phyloP scores from a whole-genome alignment of 2,329 filamentous ascomycete genomes.

The Penicillium sp. region DNA sequence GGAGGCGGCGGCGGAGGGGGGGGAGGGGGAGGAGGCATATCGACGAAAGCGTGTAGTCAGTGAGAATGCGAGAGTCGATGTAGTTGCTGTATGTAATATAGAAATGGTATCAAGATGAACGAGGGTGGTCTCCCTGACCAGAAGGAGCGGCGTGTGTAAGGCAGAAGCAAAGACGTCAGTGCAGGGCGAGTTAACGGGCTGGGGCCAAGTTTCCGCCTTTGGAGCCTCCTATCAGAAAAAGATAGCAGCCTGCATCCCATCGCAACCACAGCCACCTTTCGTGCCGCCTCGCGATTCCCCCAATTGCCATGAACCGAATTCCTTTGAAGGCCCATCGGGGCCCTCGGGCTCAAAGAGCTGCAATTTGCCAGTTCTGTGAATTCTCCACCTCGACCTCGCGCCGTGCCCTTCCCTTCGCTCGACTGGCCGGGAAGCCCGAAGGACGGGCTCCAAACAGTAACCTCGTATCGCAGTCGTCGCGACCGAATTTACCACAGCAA shows the following conservation, averaged over 20 bases:
- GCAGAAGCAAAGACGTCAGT: conserved; percentile 37
- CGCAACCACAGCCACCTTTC: conserved; percentile 9
- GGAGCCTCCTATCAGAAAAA: conserved; percentile 29
- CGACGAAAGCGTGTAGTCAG: conserved; percentile 24
- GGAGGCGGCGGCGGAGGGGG: conserved; percentile 75
- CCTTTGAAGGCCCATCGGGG: conserved; percentile 38
- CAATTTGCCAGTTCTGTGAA: conserved; percentile 49
- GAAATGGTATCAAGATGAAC: conserved; percentile 19
- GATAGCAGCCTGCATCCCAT: conserved; percentile 14
- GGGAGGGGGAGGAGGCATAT: conserved; percentile 62
- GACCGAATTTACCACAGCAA: conserved; percentile 18
- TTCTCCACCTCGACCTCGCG: conserved; percentile 35
- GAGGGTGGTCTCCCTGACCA: conserved; percentile 21
- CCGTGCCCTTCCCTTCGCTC: conserved; percentile 31
- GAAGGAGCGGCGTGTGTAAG: conserved; percentile 29
- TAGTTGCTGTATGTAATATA: conserved; percentile 13
- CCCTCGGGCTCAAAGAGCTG: conserved; percentile 30
- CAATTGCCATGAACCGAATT: conserved; percentile 44
- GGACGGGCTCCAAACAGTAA: conserved; percentile 18
- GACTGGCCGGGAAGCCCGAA: conserved; percentile 16
- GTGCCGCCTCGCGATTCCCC: conserved; percentile 12
- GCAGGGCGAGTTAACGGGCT: conserved; percentile 30
- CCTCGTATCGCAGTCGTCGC: conserved; percentile 29
- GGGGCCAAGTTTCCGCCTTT: conserved; percentile 41
- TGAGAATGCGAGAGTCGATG: conserved; percentile 16